These are phyloP conservation scores for Mortierella sp. DNA, from an alignment of 371 early-diverging fungal genomes.

Conservation along the genomic window DNA sequence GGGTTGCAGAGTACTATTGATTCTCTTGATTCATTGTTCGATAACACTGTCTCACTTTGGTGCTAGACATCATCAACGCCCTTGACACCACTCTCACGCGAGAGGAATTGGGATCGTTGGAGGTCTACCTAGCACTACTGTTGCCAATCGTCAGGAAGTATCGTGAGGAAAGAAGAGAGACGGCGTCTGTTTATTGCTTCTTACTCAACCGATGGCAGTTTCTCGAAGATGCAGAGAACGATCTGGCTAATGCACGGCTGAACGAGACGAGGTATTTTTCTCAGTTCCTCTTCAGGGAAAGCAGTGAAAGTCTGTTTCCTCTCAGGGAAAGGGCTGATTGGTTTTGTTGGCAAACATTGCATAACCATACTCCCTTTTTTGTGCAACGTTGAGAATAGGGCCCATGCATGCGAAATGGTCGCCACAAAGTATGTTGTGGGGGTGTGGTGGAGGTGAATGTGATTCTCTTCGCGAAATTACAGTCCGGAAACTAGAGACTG, in stretches of 20 bases:
- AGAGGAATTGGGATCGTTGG: constrained; percentile 48
- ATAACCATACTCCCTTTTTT: constrained; percentile 2
- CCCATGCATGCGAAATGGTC: constrained; percentile 54
- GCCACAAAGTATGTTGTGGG: constrained; percentile 47
- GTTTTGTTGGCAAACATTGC: background rate
- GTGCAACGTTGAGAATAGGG: constrained; percentile 18
- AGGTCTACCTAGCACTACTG: constrained; percentile 47
- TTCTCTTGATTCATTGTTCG: too few species aligned
- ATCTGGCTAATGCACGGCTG: constrained; percentile 50
- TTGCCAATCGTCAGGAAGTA: constrained; percentile 48
- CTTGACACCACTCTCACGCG: constrained; percentile 45
- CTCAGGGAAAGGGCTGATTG: background rate
- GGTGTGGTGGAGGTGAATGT: too few species aligned
- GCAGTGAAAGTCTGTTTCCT: too few species aligned
- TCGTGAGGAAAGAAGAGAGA: constrained; percentile 46
- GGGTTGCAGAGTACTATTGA: too few species aligned
- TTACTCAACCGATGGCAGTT: constrained; percentile 51
- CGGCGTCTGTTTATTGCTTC: constrained; percentile 51
- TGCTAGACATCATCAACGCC: constrained; percentile 43
- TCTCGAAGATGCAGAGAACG: constrained; percentile 44
- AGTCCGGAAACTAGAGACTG: too few species aligned
- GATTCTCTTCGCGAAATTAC: too few species aligned
- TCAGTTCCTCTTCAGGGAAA: too few species aligned
- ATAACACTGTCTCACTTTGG: background rate
- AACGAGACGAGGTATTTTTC: constrained; percentile 41